Evolutionary conservation across 139 green algal genomes (phyloP).

Genomic region (Chlamydomonas sphaeroides): DNA sequence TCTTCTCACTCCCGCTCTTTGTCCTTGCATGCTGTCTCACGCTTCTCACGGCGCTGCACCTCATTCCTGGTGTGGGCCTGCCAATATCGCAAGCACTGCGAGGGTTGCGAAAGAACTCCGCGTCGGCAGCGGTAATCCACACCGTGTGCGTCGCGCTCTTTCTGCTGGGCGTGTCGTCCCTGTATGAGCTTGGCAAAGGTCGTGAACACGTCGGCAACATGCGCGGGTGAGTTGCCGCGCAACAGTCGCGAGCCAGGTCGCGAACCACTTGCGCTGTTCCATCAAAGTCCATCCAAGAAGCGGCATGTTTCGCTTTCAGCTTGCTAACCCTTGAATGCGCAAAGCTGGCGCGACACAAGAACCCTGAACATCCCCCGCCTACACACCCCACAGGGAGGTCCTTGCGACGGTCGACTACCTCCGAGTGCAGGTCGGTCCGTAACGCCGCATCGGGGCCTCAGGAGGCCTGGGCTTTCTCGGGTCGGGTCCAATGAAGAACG

Average conservation of each 20-base stretch:
- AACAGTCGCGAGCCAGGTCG: background rate
- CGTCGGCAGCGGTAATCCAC: background rate
- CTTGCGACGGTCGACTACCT: conserved; percentile 46
- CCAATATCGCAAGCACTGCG: conserved; percentile 6
- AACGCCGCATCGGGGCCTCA: too few species aligned
- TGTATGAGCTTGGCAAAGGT: conserved; percentile 3
- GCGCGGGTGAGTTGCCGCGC: background rate
- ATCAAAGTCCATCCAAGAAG: background rate
- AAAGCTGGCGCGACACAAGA: too few species aligned
- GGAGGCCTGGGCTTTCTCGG: too few species aligned
- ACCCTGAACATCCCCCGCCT: background rate
- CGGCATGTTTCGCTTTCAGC: too few species aligned
- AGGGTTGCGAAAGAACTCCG: background rate
- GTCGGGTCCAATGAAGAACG: too few species aligned
- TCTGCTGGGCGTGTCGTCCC: background rate
- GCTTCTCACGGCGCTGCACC: conserved; percentile 27
- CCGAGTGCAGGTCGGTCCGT: conserved; percentile 10
- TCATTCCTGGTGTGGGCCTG: conserved; percentile 8
- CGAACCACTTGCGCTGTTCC: background rate
- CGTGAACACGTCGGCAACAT: conserved; percentile 22
- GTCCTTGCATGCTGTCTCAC: conserved; percentile 9
- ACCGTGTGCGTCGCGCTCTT: background rate
- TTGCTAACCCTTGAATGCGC: background rate
- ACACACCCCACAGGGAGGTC: conserved; percentile 3
- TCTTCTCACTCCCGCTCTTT: conserved; percentile 48